These are phyloP conservation scores for Penicillium oxalicum DNA, from an alignment of 2,329 filamentous ascomycete species.

Conservation along the genomic window DNA sequence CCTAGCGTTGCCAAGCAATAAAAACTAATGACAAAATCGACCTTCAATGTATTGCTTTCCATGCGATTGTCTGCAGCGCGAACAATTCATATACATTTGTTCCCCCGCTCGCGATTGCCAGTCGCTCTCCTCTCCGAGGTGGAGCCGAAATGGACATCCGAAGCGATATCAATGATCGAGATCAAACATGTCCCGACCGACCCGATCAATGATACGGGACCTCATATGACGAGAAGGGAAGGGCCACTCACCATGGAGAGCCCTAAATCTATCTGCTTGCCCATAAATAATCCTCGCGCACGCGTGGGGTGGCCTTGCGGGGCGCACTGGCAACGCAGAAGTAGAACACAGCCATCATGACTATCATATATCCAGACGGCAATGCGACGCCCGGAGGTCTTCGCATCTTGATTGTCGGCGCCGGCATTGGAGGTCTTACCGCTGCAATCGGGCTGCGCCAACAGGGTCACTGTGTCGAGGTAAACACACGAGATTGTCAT, in stretches of 20 bases:
- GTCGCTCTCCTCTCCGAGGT: conserved; percentile 13
- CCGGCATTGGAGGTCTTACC: conserved; percentile 31
- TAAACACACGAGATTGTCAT: neutral
- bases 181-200: neutral
- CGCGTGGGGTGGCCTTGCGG: neutral
- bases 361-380: conserved; percentile 9
- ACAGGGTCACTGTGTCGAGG: conserved; percentile 46
- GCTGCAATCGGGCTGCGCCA: conserved; percentile 47
- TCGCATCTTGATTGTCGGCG: conserved; percentile 30
- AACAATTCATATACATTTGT: conserved; percentile 6
- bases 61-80: neutral
- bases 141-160: conserved; percentile 22
- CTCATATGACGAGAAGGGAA: too few species aligned
- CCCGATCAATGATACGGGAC: neutral
- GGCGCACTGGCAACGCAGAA: neutral
- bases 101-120: neutral
- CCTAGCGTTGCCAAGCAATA: neutral
- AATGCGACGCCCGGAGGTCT: conserved; percentile 12
- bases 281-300: neutral
- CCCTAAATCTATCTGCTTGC: neutral
- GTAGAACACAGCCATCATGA: conserved; percentile 10
- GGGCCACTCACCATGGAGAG: too few species aligned
- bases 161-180: neutral
- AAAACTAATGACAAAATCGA: neutral
- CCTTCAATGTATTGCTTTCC: neutral